Evolutionary conservation across 2,329 filamentous ascomycete species (phyloP), one percentile per base, ranked within the genome.

Genomic region (Fusarium sp.): DNA sequence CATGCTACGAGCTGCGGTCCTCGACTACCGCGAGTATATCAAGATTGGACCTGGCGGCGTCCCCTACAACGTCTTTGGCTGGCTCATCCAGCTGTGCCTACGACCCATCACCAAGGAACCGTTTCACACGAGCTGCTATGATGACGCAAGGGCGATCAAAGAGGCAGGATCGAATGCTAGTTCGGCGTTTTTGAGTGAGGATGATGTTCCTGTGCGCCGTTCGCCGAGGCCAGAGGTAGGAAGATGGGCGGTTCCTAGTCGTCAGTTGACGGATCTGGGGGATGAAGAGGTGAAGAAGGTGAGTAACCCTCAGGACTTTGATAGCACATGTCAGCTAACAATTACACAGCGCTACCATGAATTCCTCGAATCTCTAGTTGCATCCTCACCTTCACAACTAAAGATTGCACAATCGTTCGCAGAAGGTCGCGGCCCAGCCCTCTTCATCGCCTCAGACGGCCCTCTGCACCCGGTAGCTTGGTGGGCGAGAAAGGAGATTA

Each of bases 221-320:
- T 63, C 45, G 11, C 72, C 68, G n/a, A 65, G 65, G 50, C 72
- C 72, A 0, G 48, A 5, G 13, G 59, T 74, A 18, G 72, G 72
- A 4, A 62, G 22, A 5, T 74, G 72, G 72, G 69, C 72, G 48
- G 72, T 60, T 29, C 72, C 72, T 9, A 75, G 68, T 45, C 72
- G 72, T 9, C 72, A 74, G 37, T 24, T 75, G 24, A 72, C 65
- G 6, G 72, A 69, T 7, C 7, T 69, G 29, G 71, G 43, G 3
- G 20, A 60, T 24, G 57, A 66, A n/a, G 24, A 54, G 14, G 16
- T 56, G 33, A 66, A 56, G 14, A 48, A 16, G 43, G 64, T 24
- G 35, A 20, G 56, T 24, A 37, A 18, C 29, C 16, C 56, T 20
- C 11, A 31, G 18, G 5, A 14, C 11, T 5, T 14, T 14, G 18